A percentile compares a stretch with the other conserved stretches of the same genome.
phyloP scores from a whole-genome alignment of 306 rosid species.

The Castanopsis chinensis region DNA sequence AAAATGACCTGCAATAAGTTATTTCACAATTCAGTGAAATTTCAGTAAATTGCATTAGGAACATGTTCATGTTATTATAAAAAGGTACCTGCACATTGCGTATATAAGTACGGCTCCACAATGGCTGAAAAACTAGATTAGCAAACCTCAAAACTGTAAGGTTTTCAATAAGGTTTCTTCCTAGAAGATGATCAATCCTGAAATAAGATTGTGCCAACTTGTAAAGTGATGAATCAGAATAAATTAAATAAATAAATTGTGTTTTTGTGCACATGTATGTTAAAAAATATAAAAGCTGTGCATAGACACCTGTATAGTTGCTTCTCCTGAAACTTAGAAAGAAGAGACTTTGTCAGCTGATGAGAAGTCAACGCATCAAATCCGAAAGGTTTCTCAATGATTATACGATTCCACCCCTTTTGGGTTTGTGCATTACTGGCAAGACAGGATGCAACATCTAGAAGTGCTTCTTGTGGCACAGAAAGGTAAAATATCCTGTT shows the following conservation, averaged over 20 bases:
- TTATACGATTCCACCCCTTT: constrained; percentile 93
- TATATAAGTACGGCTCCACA: constrained; percentile 83
- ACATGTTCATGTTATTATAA: neutral
- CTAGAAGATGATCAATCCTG: constrained; percentile 97
- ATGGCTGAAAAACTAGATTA: constrained; percentile 88
- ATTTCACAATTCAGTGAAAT: constrained; percentile 9
- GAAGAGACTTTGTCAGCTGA: constrained; percentile 75
- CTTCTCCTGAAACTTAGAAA: constrained; percentile 74
- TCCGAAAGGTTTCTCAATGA: constrained; percentile 91
- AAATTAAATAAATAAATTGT: neutral
- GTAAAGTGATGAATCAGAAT: constrained; percentile 8
- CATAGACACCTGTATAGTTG: constrained; percentile 76
- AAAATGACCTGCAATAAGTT: constrained; percentile 55
- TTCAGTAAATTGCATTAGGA: neutral
- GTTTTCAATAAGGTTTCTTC: constrained; percentile 91
- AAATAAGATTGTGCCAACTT: constrained; percentile 29
- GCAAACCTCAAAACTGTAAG: constrained; percentile 93
- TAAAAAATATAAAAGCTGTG: neutral
- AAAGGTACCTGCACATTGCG: constrained; percentile 67
- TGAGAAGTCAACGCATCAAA: constrained; percentile 69
- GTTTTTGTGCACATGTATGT: constrained; percentile 10
- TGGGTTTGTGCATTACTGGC: constrained; percentile 73
- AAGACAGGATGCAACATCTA: constrained; percentile 69
- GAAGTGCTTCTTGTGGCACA: constrained; percentile 89
- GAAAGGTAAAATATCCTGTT: constrained; percentile 95